Percentiles rank a stretch among this genome's conserved stretches.
Conservation (phyloP, 345 rosid genomes). For the Erodium maritimum region DNA sequence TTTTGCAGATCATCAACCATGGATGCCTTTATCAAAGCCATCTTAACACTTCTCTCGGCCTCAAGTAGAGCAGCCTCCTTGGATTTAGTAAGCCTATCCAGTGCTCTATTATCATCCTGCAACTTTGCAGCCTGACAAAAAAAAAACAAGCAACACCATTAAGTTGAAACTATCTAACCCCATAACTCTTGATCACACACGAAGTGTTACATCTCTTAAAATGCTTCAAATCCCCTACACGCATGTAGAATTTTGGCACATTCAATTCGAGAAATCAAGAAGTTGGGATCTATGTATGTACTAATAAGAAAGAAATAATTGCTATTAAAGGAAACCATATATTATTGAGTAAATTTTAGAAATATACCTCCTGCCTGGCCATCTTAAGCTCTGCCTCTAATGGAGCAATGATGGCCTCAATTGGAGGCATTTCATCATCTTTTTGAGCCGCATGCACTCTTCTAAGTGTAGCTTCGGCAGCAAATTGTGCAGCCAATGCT, state of each 20-base stretch:
- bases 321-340: background rate
- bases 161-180: background rate
- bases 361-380: slow-evolving; percentile 30
- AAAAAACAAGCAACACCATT: slow-evolving; percentile 1
- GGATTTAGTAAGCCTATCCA: slow-evolving; percentile 40
- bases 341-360: slow-evolving; percentile 4
- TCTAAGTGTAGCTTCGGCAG: slow-evolving; percentile 43
- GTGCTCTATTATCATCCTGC: slow-evolving; percentile 41
- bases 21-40: slow-evolving; percentile 42
- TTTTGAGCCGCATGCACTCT: slow-evolving; percentile 45
- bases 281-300: background rate
- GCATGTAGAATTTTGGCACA: background rate
- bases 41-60: slow-evolving; percentile 38
- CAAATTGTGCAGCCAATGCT: slow-evolving; percentile 41
- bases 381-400: slow-evolving; percentile 43
- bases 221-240: too few species aligned
- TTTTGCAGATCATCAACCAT: slow-evolving; percentile 44
- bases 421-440: slow-evolving; percentile 49
- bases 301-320: background rate
- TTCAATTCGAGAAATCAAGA: background rate
- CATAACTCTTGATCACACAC: background rate
- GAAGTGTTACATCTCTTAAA: too few species aligned
- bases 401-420: slow-evolving; percentile 41
- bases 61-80: slow-evolving; percentile 44
- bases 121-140: slow-evolving; percentile 23